Evolutionary conservation across 768 basidiomycete species (phyloP), one percentile per base, ranked within the genome.

Genomic region (Lactarius tabidus): DNA sequence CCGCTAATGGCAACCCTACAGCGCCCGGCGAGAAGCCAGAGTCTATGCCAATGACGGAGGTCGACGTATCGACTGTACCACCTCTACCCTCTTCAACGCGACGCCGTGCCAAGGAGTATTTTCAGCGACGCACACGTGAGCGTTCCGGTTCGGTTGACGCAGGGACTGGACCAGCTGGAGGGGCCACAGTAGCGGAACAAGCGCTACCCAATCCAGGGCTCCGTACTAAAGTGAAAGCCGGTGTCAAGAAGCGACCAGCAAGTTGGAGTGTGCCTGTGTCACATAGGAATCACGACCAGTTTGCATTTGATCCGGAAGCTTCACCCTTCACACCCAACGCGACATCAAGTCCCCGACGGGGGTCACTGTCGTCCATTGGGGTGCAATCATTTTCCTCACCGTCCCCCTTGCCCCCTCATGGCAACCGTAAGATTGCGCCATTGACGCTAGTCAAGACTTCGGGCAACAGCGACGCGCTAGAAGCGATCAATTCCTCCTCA

Each of bases 311-410:
- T 53, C 66, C 68, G 0, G 62, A 60, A 39, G 62, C 66, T 6
- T 63, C 62, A 10, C 66, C 68, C 1, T 69, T 69, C 59, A 61
- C 66, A 4, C 68, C 68, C 6, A 67, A 52, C 29, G 68, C 68
- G 28, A 69, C 68, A 26, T 69, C 68, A 2, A 69, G 68, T 51
- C 68, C 65, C 4, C 53, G 52, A 18, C 67, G 51, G n/a, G 48
- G 53, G 9, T 68, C 67, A 14, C 17, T 41, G 33, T 54, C 57
- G 7, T 62, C 48, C 14, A 55, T 57, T 29, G 60, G 51, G 20
- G 51, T 62, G 23, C 59, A 56, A 35, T 66, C 64, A 6, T 58
- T 62, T 61, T 57, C 57, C 31, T 66, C 67, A 12, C 67, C 57
- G 12, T 66, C 64, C 6, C 64, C 64, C 10, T 41, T 62, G 15